Percentiles rank a stretch among this genome's conserved stretches.
Conservation (phyloP, 139 green algal genomes). For the Auxenochlorella pyrenoidosa region DNA sequence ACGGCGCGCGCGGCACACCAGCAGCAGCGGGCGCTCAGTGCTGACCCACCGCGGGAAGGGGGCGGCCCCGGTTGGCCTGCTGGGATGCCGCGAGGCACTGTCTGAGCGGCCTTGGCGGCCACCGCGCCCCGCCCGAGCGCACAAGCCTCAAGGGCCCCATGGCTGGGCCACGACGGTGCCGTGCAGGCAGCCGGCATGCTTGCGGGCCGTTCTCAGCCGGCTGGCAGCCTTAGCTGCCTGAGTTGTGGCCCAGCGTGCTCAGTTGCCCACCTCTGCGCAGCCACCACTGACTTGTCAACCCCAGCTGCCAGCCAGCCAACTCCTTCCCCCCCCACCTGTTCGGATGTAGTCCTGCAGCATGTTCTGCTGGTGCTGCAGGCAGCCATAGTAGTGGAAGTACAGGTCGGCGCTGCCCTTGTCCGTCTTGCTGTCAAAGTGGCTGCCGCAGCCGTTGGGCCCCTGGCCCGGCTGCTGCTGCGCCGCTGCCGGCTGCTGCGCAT, state of each 20-base stretch:
- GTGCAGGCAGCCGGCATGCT: too few species aligned
- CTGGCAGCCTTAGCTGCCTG: too few species aligned
- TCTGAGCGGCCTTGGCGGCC: too few species aligned
- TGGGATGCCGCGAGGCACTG: too few species aligned
- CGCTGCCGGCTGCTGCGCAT: slow-evolving; percentile 7
- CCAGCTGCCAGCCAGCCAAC: background rate
- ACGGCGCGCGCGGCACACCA: background rate
- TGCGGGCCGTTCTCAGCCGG: too few species aligned
- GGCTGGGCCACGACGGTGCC: too few species aligned
- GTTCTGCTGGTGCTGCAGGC: slow-evolving; percentile 94
- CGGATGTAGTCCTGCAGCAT: slow-evolving; percentile 90
- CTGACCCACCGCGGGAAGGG: too few species aligned
- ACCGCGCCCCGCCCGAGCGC: too few species aligned
- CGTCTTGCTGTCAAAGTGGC: slow-evolving; percentile 80
- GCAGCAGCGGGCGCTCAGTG: background rate
- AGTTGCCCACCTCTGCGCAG: background rate
- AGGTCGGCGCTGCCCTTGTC: slow-evolving; percentile 79
- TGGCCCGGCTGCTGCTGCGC: background rate
- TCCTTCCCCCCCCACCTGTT: slow-evolving; percentile 50
- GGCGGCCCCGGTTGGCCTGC: too few species aligned
- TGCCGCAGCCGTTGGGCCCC: background rate
- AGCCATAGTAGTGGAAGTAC: slow-evolving; percentile 90
- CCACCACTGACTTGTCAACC: background rate
- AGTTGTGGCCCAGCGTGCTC: background rate
- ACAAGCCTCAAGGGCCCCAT: too few species aligned